phyloP scores from a whole-genome alignment of 164 flowering plant species.

The Nymphaea thermarum region DNA sequence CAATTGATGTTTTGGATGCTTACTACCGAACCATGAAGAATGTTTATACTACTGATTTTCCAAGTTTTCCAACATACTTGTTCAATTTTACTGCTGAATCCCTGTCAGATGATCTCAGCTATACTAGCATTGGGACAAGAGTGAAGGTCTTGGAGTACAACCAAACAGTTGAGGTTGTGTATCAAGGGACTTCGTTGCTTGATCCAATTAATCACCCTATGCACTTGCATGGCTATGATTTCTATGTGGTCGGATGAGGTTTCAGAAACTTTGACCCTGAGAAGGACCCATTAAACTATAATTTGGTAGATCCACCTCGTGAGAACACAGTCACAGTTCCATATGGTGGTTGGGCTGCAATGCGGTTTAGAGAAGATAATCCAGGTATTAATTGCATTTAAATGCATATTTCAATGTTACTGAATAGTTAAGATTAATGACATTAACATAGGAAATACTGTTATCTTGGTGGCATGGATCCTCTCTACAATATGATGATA shows the following conservation, averaged over 20 bases:
- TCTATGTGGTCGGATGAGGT: constrained; percentile 27
- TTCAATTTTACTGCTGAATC: constrained; percentile 10
- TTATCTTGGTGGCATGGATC: no score
- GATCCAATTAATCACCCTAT: constrained; percentile 11
- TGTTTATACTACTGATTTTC: constrained; percentile 7
- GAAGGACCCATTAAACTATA: constrained; percentile 20
- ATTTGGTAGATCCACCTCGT: constrained; percentile 26
- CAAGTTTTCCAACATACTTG: neutral
- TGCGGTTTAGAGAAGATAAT: constrained; percentile 13
- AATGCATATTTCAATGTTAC: no score
- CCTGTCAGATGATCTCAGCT: neutral
- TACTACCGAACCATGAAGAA: constrained; percentile 3
- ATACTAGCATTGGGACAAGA: constrained; percentile 11
- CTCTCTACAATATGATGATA: no score
- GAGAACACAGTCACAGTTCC: constrained; percentile 18
- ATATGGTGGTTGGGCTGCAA: constrained; percentile 26
- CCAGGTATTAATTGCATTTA: no score
- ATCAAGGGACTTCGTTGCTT: constrained; percentile 11
- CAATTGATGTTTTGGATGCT: constrained; percentile 9
- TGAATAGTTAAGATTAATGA: no score
- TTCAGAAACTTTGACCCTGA: constrained; percentile 22
- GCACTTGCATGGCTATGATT: constrained; percentile 22
- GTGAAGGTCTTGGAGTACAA: constrained; percentile 9
- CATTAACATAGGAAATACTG: no score
- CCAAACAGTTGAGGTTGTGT: constrained; percentile 11